phyloP scores from a whole-genome alignment of 176 grass and related monocot genomes.

The Juncus inflexus region DNA sequence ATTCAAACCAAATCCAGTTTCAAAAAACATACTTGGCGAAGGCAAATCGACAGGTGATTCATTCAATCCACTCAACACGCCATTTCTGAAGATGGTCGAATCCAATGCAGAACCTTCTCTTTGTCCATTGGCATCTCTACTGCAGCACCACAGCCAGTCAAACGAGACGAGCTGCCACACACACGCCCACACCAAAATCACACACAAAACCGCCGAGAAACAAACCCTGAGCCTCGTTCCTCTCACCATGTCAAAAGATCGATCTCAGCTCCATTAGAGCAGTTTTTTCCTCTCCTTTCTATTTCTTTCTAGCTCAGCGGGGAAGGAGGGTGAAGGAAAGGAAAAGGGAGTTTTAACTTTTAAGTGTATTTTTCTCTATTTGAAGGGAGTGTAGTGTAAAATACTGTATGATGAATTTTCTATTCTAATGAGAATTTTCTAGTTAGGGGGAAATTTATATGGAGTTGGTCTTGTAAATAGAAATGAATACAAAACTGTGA shows the following conservation, averaged over 20 bases:
- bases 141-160: constrained; percentile 42
- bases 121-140: constrained; percentile 22
- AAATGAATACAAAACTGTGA: no score
- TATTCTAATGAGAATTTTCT: no score
- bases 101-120: constrained; percentile 20
- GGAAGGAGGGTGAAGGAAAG: no score
- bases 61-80: constrained; percentile 1
- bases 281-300: no score
- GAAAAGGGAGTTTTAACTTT: no score
- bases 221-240: constrained; percentile 48
- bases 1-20: background rate
- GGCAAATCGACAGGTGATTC: background rate
- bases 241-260: constrained; percentile 39
- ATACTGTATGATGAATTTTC: no score
- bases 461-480: no score
- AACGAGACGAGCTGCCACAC: constrained; percentile 55
- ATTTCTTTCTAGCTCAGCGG: no score
- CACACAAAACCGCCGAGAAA: constrained; percentile 53
- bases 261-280: constrained; percentile 8
- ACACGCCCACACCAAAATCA: constrained; percentile 65
- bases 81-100: constrained; percentile 11
- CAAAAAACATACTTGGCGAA: constrained; percentile 46
- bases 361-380: no score
- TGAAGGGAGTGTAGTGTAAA: no score
- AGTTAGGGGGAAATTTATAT: no score